phyloP scores from a whole-genome alignment of 2,329 filamentous ascomycete genomes.

The Fusarium sublunatum region DNA sequence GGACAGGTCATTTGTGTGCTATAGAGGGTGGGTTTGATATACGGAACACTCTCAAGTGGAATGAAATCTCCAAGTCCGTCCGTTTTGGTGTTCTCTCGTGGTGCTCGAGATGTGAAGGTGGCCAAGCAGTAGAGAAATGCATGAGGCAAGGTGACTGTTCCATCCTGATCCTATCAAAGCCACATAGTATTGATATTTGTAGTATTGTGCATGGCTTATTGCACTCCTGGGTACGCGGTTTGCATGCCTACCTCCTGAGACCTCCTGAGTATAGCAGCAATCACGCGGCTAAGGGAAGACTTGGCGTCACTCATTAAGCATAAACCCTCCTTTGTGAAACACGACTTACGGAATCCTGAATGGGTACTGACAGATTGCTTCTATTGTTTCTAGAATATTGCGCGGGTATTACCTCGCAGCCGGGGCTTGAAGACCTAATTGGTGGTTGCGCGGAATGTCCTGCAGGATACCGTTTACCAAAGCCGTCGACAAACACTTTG shows the following conservation, averaged over 20 bases:
- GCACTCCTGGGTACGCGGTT: background rate
- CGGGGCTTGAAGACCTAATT: background rate
- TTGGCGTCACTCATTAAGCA: background rate
- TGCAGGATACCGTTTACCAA: background rate
- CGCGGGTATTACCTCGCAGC: background rate
- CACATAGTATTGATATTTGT: background rate
- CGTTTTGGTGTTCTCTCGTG: background rate
- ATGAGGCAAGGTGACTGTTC: background rate
- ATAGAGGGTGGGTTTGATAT: background rate
- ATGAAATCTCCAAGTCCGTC: background rate
- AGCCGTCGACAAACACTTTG: background rate
- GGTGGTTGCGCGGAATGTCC: background rate
- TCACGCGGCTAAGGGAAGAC: background rate
- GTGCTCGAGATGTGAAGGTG: background rate
- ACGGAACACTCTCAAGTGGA: background rate
- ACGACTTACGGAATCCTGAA: no score
- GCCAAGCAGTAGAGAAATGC: background rate
- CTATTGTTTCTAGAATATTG: background rate
- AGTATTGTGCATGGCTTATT: background rate
- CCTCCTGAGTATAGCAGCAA: background rate
- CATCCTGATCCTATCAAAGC: background rate
- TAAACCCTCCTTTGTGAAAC: background rate
- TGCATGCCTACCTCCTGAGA: background rate
- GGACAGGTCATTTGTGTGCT: background rate
- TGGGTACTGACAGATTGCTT: background rate